These are phyloP conservation scores for Alternaria triticina DNA, from an alignment of 2,329 filamentous ascomycete species.

Conservation along the genomic window DNA sequence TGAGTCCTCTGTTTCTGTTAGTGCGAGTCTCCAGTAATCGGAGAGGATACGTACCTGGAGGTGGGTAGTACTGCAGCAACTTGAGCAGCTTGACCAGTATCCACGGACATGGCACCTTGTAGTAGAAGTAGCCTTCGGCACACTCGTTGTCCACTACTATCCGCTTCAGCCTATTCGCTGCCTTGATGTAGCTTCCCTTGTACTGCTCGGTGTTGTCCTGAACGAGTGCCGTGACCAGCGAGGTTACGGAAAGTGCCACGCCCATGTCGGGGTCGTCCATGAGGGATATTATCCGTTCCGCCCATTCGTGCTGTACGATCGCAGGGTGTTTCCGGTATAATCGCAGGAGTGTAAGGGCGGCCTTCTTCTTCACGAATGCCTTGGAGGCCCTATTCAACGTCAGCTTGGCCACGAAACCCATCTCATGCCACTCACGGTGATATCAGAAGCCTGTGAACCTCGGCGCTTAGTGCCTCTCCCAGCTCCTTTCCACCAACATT, in stretches of 20 bases:
- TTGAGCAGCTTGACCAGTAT: slow-evolving; percentile 93
- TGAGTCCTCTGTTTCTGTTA: slow-evolving; percentile 73
- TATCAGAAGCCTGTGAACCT: slow-evolving; percentile 92
- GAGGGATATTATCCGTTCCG: slow-evolving; percentile 95
- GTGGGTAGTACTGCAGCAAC: slow-evolving; percentile 93
- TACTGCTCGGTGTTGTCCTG: slow-evolving; percentile 96
- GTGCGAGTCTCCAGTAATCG: slow-evolving; percentile 13
- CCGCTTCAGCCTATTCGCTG: slow-evolving; percentile 84
- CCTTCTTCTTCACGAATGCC: slow-evolving; percentile 99
- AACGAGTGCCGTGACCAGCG: slow-evolving; percentile 89
- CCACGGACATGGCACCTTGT: slow-evolving; percentile 99
- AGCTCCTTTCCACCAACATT: slow-evolving; percentile 97
- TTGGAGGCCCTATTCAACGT: slow-evolving; percentile 72
- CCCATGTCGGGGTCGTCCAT: slow-evolving; percentile 97
- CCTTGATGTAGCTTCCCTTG: slow-evolving; percentile 92
- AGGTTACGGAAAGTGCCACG: slow-evolving; percentile 93
- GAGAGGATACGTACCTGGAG: slow-evolving; percentile 68
- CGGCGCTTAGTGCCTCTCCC: slow-evolving; percentile 88
- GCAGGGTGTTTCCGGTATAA: slow-evolving; percentile 93
- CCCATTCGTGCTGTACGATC: slow-evolving; percentile 96
- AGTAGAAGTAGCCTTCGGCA: slow-evolving; percentile 91
- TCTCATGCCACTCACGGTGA: slow-evolving; percentile 72
- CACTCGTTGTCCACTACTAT: slow-evolving; percentile 91
- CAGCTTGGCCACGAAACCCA: slow-evolving; percentile 16
- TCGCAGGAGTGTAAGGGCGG: slow-evolving; percentile 87